These are phyloP conservation scores for Puccinia triticina DNA, from an alignment of 1,284 basidiomycete genomes.

Conservation along the genomic window DNA sequence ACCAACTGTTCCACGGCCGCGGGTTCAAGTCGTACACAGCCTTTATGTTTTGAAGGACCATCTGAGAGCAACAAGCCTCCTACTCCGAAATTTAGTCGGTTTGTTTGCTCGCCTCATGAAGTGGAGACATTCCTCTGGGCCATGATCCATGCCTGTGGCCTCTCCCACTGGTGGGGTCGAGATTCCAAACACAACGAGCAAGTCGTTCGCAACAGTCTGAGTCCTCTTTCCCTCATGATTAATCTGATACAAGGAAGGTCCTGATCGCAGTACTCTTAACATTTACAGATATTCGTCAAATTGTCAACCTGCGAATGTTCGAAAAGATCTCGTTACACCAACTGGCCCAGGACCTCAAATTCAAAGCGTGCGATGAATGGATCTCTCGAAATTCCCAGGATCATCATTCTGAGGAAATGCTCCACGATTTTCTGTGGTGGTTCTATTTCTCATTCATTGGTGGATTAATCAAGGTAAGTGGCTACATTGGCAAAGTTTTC, in stretches of 20 bases:
- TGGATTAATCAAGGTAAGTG: slow-evolving; percentile 73
- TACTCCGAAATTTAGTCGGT: slow-evolving; percentile 36
- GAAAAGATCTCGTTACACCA: slow-evolving; percentile 81
- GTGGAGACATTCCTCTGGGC: slow-evolving; percentile 32
- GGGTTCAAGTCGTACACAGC: not conserved
- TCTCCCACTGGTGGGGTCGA: slow-evolving; percentile 42
- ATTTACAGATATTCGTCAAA: slow-evolving; percentile 70
- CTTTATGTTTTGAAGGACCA: not conserved
- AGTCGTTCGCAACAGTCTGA: slow-evolving; percentile 41
- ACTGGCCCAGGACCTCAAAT: slow-evolving; percentile 75
- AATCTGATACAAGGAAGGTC: not conserved
- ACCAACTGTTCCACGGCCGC: not conserved
- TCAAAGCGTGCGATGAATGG: slow-evolving; percentile 81
- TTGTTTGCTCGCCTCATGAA: slow-evolving; percentile 37
- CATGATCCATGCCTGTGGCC: slow-evolving; percentile 36
- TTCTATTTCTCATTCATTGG: slow-evolving; percentile 84
- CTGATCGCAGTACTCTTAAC: not conserved
- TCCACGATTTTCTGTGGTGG: slow-evolving; percentile 88
- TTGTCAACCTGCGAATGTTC: slow-evolving; percentile 75
- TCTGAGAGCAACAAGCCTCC: slow-evolving; percentile 3
- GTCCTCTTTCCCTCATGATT: not conserved
- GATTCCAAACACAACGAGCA: slow-evolving; percentile 29
- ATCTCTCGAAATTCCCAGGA: slow-evolving; percentile 62
- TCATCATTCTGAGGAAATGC: slow-evolving; percentile 64
- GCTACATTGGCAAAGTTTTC: not conserved